Percentiles rank a stretch among this genome's conserved stretches.
phyloP scores from a whole-genome alignment of 2,329 filamentous ascomycete species.

The Tolypocladium sp. region DNA sequence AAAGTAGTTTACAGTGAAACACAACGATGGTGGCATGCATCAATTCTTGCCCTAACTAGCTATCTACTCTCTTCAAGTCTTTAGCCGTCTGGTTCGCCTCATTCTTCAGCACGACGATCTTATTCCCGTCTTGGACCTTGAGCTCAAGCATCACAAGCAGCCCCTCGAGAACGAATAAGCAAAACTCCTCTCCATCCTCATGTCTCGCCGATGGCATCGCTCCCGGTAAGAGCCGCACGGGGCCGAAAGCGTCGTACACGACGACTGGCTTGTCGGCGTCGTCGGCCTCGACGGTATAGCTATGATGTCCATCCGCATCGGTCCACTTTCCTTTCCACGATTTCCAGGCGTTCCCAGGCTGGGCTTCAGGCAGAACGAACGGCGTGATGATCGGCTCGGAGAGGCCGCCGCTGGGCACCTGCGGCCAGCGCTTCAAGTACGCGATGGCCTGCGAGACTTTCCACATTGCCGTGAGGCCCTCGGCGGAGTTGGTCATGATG shows the following conservation, averaged over 20 bases:
- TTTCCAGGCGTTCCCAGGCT: not conserved
- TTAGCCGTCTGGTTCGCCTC: not conserved
- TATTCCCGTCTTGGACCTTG: not conserved
- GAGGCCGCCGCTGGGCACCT: not conserved
- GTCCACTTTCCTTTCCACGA: not conserved
- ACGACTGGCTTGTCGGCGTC: not conserved
- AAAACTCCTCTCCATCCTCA: not conserved
- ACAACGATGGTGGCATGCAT: not conserved
- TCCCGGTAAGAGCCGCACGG: not conserved
- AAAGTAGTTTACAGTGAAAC: not conserved
- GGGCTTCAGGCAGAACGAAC: not conserved
- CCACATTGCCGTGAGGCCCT: not conserved
- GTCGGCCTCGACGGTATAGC: not conserved
- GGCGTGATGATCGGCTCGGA: not conserved
- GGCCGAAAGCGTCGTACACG: not conserved
- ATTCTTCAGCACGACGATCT: not conserved
- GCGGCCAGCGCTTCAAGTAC: not conserved
- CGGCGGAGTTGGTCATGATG: constrained; percentile 11
- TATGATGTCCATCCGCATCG: not conserved
- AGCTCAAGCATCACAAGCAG: not conserved
- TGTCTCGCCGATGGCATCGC: not conserved
- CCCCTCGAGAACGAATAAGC: not conserved
- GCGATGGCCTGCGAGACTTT: not conserved
- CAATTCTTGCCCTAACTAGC: not conserved
- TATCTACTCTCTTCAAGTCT: not conserved